Evolutionary conservation across 345 rosid genomes (phyloP), one percentile per base, ranked within the genome.

Genomic region (rapeseed (Brassica napus)): DNA sequence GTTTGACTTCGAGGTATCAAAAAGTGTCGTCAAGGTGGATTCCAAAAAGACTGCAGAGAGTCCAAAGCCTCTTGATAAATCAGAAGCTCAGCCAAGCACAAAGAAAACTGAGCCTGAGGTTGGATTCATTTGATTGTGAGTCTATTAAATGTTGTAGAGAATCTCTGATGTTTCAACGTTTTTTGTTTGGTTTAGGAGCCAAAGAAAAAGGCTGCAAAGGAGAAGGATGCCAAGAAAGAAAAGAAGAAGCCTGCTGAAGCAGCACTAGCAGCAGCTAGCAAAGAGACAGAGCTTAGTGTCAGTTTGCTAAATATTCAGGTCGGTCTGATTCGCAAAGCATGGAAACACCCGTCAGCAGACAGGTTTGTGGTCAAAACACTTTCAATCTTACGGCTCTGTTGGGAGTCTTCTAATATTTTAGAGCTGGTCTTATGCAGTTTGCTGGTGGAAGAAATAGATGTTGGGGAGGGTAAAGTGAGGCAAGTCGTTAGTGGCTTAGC

Each of bases 401-500:
- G 4, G 32, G 14, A 60, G 55, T 64, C 76, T 80, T 18, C 57
- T 64, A 65, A 24, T 49, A 49, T 77, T 23, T 35, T 26, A 14
- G 23, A 26, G 23, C 26, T 65, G 66, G 12, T 74, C 42, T 69
- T 67, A 30, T 76, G 68, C 93, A 93, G 99, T 87, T 88, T 95
- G 82, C 85, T 95, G 81, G 98, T 95, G 78, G 99, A 95, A 88
- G 99, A 94, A 77, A 91, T 94, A 73, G 97, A 94, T 78, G 88
- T 93, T 11, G 98, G 99, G 15, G 98, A 88, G 34, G 93, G 90
- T 54, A 95, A 91, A 83, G 70, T 84, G 74, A 87, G 99, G 77
- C 99, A 95, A 77, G 99, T 95, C 32, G 99, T 95, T 72, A 93
- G 99, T 88, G 99, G 98, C 59, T 85, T 95, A 93, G 99, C 97